A percentile compares a stretch with the other conserved stretches of the same genome.
These are phyloP conservation scores for Sclerotinia minor DNA, from an alignment of 2,329 filamentous ascomycete genomes.

Conservation along the genomic window DNA sequence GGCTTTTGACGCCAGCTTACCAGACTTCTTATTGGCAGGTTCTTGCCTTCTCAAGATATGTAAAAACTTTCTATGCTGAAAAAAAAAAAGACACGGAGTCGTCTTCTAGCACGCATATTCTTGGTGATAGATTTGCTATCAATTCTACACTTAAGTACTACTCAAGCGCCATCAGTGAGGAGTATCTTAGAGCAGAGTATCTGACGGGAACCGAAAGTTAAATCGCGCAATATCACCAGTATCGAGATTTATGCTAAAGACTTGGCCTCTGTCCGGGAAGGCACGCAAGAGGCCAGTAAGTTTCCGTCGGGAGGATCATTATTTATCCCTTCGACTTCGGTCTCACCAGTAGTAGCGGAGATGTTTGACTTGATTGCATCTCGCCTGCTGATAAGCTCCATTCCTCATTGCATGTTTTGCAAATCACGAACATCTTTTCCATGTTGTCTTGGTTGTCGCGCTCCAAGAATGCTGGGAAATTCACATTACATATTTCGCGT, in stretches of 20 bases:
- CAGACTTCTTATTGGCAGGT: neutral
- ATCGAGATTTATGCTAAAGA: neutral
- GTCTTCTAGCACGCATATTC: neutral
- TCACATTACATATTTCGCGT: conserved; percentile 14
- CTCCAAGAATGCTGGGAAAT: conserved; percentile 15
- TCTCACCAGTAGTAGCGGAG: too few species aligned
- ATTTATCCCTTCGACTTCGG: neutral
- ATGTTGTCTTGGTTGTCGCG: conserved; percentile 8
- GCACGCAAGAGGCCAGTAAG: neutral
- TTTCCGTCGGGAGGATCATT: neutral
- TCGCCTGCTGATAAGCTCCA: neutral
- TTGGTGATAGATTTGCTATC: neutral
- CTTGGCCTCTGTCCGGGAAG: neutral
- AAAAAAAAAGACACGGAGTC: neutral
- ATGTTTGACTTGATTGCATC: neutral
- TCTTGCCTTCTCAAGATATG: neutral
- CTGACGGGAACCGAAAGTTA: too few species aligned
- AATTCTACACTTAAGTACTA: neutral
- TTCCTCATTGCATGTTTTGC: neutral
- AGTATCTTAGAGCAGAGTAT: neutral
- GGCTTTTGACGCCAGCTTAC: neutral
- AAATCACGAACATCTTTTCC: neutral
- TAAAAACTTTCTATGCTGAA: neutral
- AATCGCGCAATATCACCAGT: neutral
- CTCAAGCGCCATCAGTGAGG: too few species aligned